Percentiles rank a stretch among this genome's conserved stretches.
Conservation (phyloP, 2,329 filamentous ascomycete species). For the Cadophora malorum region DNA sequence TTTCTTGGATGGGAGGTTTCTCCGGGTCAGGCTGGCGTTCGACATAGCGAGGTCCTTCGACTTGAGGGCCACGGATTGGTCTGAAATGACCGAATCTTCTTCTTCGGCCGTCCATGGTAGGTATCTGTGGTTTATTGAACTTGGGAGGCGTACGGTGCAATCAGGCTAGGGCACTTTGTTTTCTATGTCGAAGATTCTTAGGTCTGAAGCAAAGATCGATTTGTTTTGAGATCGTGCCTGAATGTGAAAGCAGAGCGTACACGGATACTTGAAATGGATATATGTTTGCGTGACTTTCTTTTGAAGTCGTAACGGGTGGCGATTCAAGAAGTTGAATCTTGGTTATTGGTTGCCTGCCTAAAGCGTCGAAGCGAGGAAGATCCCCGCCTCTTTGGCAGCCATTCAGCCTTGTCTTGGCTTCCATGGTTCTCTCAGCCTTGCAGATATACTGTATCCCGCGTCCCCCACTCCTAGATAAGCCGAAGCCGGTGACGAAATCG, state of each 20-base stretch:
- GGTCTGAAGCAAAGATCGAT: neutral
- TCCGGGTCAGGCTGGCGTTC: neutral
- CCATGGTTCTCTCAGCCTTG: neutral
- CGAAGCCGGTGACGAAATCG: neutral
- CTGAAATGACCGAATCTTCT: slow-evolving; percentile 9
- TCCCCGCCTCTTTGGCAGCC: neutral
- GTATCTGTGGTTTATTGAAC: neutral
- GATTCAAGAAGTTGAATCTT: neutral
- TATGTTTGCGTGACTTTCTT: neutral
- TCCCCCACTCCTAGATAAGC: neutral
- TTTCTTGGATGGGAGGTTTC: neutral
- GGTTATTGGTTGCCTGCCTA: slow-evolving; percentile 10
- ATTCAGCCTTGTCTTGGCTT: slow-evolving; percentile 10
- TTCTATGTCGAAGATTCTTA: neutral
- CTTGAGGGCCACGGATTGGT: slow-evolving; percentile 7
- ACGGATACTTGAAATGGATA: too few species aligned
- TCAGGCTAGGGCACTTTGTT: neutral
- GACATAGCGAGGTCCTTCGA: neutral
- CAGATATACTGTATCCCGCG: neutral
- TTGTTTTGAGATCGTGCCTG: too few species aligned
- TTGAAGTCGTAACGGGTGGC: slow-evolving; percentile 15
- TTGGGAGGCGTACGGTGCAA: neutral
- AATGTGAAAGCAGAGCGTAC: too few species aligned
- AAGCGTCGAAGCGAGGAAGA: slow-evolving; percentile 4
- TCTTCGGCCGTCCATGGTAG: slow-evolving; percentile 9